Conservation (phyloP, 306 rosid genomes). For the Begonia masoniana region DNA sequence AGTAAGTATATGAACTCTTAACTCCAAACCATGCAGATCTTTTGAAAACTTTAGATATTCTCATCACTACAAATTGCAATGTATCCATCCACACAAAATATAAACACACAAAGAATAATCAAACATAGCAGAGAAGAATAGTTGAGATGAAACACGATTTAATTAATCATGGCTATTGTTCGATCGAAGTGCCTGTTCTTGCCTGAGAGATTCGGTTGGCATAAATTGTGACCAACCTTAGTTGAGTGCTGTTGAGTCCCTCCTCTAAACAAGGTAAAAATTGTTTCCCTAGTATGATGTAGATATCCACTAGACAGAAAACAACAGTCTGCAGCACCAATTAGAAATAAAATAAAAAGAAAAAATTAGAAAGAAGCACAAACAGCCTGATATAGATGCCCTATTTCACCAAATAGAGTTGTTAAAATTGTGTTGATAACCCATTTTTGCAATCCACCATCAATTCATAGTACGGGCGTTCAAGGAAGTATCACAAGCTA, state of each 20-base stretch:
- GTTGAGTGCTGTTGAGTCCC: constrained; percentile 88
- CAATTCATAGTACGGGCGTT: too few relatives aligned
- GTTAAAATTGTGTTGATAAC: too few relatives aligned
- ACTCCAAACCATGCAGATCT: too few relatives aligned
- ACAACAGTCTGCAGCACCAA: constrained; percentile 72
- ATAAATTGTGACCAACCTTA: constrained; percentile 88
- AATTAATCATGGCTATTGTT: constrained; percentile 38
- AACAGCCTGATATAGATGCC: too few relatives aligned
- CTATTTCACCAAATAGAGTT: too few relatives aligned
- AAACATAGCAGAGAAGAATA: neutral
- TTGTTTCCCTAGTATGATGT: constrained; percentile 95
- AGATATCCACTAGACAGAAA: constrained; percentile 95
- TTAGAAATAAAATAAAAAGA: neutral
- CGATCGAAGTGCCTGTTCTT: constrained; percentile 61
- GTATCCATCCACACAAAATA: constrained; percentile 22
- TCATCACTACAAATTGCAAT: constrained; percentile 29
- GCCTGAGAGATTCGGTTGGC: constrained; percentile 99
- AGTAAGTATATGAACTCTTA: constrained; percentile 10
- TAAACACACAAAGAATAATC: constrained; percentile 29
- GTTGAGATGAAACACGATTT: neutral
- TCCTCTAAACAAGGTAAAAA: constrained; percentile 79
- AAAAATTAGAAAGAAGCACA: too few relatives aligned
- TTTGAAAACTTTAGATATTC: constrained; percentile 1
- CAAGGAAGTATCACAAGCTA: too few relatives aligned
- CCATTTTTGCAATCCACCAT: too few relatives aligned